Conservation (phyloP, 2,329 filamentous ascomycete genomes). For the Aspergillus sclerotialis region DNA sequence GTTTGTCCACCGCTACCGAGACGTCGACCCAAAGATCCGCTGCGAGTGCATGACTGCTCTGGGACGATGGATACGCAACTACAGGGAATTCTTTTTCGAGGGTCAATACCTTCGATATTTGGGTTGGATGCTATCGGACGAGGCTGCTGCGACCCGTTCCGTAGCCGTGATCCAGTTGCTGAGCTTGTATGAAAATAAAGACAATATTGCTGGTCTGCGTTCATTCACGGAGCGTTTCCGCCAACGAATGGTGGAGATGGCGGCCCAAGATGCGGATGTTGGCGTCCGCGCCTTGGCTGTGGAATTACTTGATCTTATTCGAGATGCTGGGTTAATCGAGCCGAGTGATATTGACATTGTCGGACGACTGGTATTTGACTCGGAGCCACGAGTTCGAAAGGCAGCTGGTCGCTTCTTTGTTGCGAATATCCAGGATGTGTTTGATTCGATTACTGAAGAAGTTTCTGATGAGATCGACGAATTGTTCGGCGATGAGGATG, state of each 20-base stretch:
- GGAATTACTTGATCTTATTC: constrained; percentile 71
- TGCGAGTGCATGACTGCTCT: constrained; percentile 82
- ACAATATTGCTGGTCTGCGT: constrained; percentile 68
- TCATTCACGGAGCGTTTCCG: constrained; percentile 93
- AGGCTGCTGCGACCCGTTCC: constrained; percentile 64
- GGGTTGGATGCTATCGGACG: constrained; percentile 90
- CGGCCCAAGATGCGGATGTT: constrained; percentile 74
- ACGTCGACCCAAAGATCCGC: constrained; percentile 83
- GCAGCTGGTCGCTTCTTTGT: constrained; percentile 87
- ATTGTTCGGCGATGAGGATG: constrained; percentile 64
- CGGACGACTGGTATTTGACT: constrained; percentile 82
- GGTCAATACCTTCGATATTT: constrained; percentile 86
- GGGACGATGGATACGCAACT: constrained; percentile 77
- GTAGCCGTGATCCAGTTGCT: constrained; percentile 80
- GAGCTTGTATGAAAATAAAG: constrained; percentile 70
- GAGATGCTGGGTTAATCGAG: constrained; percentile 78
- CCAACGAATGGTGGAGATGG: constrained; percentile 83
- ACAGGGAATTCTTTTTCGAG: constrained; percentile 85
- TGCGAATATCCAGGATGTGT: constrained; percentile 75
- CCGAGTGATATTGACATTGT: constrained; percentile 85
- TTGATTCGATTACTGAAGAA: constrained; percentile 72
- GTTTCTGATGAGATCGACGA: constrained; percentile 77
- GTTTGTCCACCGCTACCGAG: constrained; percentile 92
- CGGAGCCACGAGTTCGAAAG: constrained; percentile 75
- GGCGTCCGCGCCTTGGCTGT: constrained; percentile 74